Evolutionary conservation across 2,329 filamentous ascomycete genomes (phyloP), one percentile per base, ranked within the genome.

Genomic region (Colletotrichum sp.): DNA sequence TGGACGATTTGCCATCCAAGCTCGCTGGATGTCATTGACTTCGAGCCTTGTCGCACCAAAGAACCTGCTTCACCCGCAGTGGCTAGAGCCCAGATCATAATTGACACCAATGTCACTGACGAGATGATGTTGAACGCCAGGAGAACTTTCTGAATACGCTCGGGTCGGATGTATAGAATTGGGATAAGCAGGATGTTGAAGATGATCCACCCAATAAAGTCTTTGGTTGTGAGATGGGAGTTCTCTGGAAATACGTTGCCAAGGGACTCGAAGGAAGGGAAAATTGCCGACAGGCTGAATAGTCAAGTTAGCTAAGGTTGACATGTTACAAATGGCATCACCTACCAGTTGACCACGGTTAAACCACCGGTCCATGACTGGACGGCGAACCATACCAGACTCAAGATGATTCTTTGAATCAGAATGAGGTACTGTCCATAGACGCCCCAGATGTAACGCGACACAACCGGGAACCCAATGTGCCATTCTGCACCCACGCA

Each of bases 381-480:
- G 3, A 84, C 81, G 6, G 81, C 81, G 72, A 83, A 84, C 85
- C 85, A 85, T 18, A 86, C 83, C 14, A 86, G 74, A 43, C 81
- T 82, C 7, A 87, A 81, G 9, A 87, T 71, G 77, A 87, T 85
- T 13, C 86, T 80, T 28, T 86, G 81, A 48, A 85, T 72, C 60
- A 88, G 80, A 30, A 83, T 80, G 59, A 87, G 76, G 72, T 84
- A 85, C 5, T 83, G 79, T 6, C 86, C 86, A 36, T 82, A 84
- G 68, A 86, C 81, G 16, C 86, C 87, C 83, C 85, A 88, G 32
- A 85, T 81, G 26, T 82, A 81, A 8, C 86, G 81, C 13, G 82
- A 82, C 8, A 83, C 80, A 16, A 89, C 85, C 1, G 86, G 83
- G 55, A 87, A 88, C 9, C 85, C 85, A 36, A 88, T 85, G 74